These are phyloP conservation scores for Dictyostelium firmibasis DNA, from an alignment of 78 protist genomes.

Conservation along the genomic window DNA sequence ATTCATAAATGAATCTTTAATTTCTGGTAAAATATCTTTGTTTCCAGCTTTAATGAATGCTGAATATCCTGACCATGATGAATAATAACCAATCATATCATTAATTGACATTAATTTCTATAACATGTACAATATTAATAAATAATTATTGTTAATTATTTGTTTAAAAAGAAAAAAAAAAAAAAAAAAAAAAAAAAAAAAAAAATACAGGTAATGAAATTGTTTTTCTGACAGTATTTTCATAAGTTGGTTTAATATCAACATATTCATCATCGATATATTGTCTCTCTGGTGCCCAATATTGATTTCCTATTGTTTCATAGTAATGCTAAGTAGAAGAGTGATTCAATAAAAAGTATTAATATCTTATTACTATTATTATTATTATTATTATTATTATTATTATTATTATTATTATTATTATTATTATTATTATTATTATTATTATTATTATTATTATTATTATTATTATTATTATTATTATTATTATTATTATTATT, in stretches of 20 bases:
- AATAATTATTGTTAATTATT: background rate
- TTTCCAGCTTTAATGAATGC: background rate
- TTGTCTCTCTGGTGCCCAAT: slow-evolving; percentile 50
- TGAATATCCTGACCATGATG: slow-evolving; percentile 56
- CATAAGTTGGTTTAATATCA: slow-evolving; percentile 57
- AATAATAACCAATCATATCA: slow-evolving; percentile 33
- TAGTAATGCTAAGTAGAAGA: background rate
- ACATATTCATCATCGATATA: slow-evolving; percentile 23
- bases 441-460: no score
- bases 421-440: no score
- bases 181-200: background rate
- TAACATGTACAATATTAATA: background rate
- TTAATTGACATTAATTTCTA: slow-evolving; percentile 26
- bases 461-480: no score
- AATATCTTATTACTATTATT: no score
- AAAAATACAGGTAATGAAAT: background rate
- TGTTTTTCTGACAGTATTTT: slow-evolving; percentile 22
- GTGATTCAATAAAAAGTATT: background rate
- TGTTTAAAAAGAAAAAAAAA: background rate
- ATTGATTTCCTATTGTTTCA: background rate
- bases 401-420: background rate
- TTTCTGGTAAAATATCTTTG: background rate
- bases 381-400: background rate
- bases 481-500: no score
- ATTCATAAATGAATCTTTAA: background rate